These are phyloP conservation scores for Diplodia corticola DNA, from an alignment of 2,329 filamentous ascomycete species.

Conservation along the genomic window DNA sequence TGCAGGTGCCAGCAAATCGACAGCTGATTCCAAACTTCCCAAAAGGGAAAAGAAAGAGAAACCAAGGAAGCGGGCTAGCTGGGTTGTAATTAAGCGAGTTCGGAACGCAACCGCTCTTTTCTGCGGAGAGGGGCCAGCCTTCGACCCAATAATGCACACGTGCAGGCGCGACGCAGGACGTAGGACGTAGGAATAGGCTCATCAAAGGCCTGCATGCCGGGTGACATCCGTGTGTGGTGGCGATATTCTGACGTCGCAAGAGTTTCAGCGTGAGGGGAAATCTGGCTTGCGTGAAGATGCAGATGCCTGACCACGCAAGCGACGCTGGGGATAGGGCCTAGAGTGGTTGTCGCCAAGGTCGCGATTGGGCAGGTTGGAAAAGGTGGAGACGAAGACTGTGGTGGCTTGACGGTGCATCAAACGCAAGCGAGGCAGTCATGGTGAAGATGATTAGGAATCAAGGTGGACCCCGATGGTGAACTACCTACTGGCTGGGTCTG, in stretches of 20 bases:
- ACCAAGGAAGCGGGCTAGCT: neutral
- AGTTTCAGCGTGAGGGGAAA: slow-evolving; percentile 2
- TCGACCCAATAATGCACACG: neutral
- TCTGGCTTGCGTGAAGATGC: neutral
- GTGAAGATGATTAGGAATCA: neutral
- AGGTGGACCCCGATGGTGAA: neutral
- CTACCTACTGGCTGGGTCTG: neutral
- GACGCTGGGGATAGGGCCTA: neutral
- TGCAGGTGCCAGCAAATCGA: neutral
- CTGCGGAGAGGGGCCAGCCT: neutral
- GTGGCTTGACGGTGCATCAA: neutral
- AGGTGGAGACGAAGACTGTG: neutral
- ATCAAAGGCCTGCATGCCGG: neutral
- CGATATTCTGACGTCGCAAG: neutral
- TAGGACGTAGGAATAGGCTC: neutral
- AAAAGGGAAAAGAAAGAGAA: neutral
- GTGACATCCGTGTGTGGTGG: too few species aligned
- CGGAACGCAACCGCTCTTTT: neutral
- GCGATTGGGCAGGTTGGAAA: neutral
- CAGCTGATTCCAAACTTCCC: neutral
- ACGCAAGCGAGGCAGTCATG: neutral
- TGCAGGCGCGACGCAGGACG: neutral
- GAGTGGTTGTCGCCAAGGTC: neutral
- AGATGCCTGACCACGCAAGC: neutral
- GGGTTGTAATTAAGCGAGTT: too few species aligned